Evolutionary conservation across 2,329 filamentous ascomycete species (phyloP), one percentile per base, ranked within the genome.

Genomic region (Pseudogymnoascus sp.): DNA sequence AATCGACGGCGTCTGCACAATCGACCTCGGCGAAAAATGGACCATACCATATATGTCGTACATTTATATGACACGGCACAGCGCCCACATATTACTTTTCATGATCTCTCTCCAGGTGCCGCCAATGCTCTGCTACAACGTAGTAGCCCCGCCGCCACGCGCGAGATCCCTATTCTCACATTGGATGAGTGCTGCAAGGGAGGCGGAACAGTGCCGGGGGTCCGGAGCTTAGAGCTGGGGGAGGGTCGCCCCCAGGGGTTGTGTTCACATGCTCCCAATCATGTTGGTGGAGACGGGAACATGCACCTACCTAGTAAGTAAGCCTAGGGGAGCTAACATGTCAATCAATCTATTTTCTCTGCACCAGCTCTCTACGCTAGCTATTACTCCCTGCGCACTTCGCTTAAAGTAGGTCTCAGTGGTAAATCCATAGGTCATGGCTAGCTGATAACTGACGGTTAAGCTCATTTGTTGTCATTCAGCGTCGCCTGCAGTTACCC

Each of bases 341-440:
- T 25, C 86, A 70, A 20, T 54, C 28, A 54, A 32, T 54, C 28
- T 54, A 54, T 54, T 54, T 34, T 5, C 28, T 18, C 28, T 54
- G 28, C 9, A 14, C 47, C 9, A 0, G 25, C n/a, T 28, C 47
- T 54, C 47, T 32, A 0, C 6, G 28, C 47, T 14, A 54, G 9
- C 1, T 54, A 28, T 34, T 32, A 28, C 28, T 54, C 28, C 47
- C 25, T 54, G 47, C 11, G 28, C 11, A 32, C 47, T 54, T 3
- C 16, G 47, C 47, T 28, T 28, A 20, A 54, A 32, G 47, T 9
- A 54, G 28, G 47, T 12, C n/a, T 54, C 28, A 9, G 47, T 54
- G 47, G 28, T 18, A 54, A 54, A 54, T 32, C 47, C 18, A 32
- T 54, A 32, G 47, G 47, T 30, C 47, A 54, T 32, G 8, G 28